Conservation (phyloP, 345 rosid genomes). For the Pistacia vera region DNA sequence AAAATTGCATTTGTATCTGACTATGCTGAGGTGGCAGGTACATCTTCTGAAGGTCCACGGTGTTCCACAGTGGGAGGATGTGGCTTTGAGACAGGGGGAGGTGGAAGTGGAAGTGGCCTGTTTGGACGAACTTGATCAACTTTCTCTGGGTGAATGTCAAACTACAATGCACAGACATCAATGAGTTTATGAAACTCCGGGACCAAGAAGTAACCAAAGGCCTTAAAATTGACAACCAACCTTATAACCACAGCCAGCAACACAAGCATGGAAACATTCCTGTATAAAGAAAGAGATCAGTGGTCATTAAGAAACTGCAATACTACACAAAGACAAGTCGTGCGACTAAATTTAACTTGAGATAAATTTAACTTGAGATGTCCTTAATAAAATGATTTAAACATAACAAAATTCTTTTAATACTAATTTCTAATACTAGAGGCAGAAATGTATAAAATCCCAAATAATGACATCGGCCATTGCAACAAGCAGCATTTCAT, state of each 20-base stretch:
- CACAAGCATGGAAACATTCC: slow-evolving; percentile 93
- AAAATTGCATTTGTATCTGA: neutral
- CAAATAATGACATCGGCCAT: neutral
- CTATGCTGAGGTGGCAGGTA: slow-evolving; percentile 80
- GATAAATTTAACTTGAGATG: neutral
- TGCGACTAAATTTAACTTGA: neutral
- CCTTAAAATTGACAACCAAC: slow-evolving; percentile 33
- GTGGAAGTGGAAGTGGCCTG: slow-evolving; percentile 64
- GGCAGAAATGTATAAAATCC: neutral
- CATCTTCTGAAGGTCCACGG: slow-evolving; percentile 49
- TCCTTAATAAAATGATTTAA: neutral
- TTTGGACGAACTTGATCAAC: slow-evolving; percentile 62
- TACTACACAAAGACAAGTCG: neutral
- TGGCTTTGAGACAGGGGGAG: slow-evolving; percentile 46
- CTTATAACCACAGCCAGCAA: slow-evolving; percentile 90
- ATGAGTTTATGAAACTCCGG: neutral
- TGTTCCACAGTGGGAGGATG: slow-evolving; percentile 26
- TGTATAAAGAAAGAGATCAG: slow-evolving; percentile 28
- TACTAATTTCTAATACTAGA: neutral
- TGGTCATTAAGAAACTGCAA: neutral
- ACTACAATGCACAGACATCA: slow-evolving; percentile 46
- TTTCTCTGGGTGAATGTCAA: slow-evolving; percentile 50
- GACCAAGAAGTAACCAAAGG: slow-evolving; percentile 8
- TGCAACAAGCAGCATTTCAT: too few species aligned
- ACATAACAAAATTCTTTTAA: too few species aligned